Evolutionary conservation across 148 eudicot genomes (phyloP), one percentile per base, ranked within the genome.

Genomic region (Bassia scoparia): DNA sequence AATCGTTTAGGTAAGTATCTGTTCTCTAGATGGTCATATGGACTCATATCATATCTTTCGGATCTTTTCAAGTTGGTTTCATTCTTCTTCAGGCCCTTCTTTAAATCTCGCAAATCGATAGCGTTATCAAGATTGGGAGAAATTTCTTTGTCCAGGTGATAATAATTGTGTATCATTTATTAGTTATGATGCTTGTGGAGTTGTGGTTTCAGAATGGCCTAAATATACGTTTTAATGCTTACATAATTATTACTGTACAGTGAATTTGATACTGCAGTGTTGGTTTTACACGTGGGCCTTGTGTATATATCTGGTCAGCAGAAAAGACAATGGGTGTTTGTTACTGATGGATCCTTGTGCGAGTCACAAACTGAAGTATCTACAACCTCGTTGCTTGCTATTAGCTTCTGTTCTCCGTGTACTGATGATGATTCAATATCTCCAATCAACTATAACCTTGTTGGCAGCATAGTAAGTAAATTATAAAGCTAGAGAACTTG

Each of bases 321-420:
- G 67, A 87, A 82, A 79, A 89, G 74, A 74, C 98, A 91, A 78
- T 91, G 98, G 98, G 89, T 88, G 75, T 94, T 94, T 84, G 93
- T 89, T 68, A 85, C 98, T 9, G 97, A 94, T 79, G 91, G 93
- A 74, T 87, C 96, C 55, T 50, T 76, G 50, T 68, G 83, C 38
- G 75, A 79, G 70, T 73, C 70, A 73, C 72, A 73, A 73, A 54
- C 78, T 10, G 75, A 75, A 20, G 87, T 74, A 74, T 73, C 83
- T 64, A 50, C 79, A 52, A 75, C 77, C 66, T 65, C 85, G 53
- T 78, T 94, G 80, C 84, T 94, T 78, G 98, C 98, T 68, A 89
- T 94, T 73, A 84, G 87, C 83, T 94, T 94, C 81, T 75, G 79
- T 48, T 81, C 88, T 49, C 88, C 93, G 9, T 74, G 76, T 78